Evolutionary conservation across 2,329 filamentous ascomycete species (phyloP).

Genomic region (Biscogniauxia marginata): DNA sequence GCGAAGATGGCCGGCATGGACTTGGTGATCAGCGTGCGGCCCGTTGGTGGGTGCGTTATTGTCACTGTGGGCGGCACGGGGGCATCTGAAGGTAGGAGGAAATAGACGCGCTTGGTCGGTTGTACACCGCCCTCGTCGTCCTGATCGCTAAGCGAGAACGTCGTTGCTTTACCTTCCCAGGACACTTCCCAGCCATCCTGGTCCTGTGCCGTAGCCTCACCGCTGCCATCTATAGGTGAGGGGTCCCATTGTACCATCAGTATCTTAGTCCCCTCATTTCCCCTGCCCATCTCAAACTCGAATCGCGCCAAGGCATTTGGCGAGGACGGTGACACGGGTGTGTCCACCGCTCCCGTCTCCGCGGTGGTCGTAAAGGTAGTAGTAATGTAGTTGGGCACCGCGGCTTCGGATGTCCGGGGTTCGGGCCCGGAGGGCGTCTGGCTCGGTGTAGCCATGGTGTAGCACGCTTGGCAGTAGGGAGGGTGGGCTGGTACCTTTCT

Average conservation of each 20-base stretch:
- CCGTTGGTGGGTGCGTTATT: slow-evolving; percentile 48
- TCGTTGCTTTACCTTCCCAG: slow-evolving; percentile 77
- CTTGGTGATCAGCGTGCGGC: slow-evolving; percentile 58
- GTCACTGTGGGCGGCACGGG: slow-evolving; percentile 71
- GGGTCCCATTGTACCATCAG: slow-evolving; percentile 88
- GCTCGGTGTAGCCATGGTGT: slow-evolving; percentile 13
- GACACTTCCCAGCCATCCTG: slow-evolving; percentile 66
- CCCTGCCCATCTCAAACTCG: slow-evolving; percentile 76
- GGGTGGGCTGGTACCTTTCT: slow-evolving; percentile 6
- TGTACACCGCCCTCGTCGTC: slow-evolving; percentile 38
- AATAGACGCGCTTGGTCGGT: slow-evolving; percentile 66
- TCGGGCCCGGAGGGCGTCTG: slow-evolving; percentile 16
- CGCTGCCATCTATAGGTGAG: slow-evolving; percentile 35
- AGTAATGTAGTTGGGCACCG: slow-evolving; percentile 8
- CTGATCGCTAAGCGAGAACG: slow-evolving; percentile 64
- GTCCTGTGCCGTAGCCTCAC: slow-evolving; percentile 27
- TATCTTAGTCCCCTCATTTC: slow-evolving; percentile 84
- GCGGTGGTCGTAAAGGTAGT: background rate
- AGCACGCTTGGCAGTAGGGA: slow-evolving; percentile 12
- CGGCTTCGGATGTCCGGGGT: slow-evolving; percentile 19
- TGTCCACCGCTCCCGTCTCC: slow-evolving; percentile 32
- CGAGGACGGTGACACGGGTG: slow-evolving; percentile 46
- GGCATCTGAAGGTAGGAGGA: slow-evolving; percentile 72
- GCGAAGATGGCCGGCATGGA: slow-evolving; percentile 86
- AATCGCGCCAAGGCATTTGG: slow-evolving; percentile 70